These are phyloP conservation scores for Physaria fendleri DNA, from an alignment of 345 rosid species.

Conservation along the genomic window DNA sequence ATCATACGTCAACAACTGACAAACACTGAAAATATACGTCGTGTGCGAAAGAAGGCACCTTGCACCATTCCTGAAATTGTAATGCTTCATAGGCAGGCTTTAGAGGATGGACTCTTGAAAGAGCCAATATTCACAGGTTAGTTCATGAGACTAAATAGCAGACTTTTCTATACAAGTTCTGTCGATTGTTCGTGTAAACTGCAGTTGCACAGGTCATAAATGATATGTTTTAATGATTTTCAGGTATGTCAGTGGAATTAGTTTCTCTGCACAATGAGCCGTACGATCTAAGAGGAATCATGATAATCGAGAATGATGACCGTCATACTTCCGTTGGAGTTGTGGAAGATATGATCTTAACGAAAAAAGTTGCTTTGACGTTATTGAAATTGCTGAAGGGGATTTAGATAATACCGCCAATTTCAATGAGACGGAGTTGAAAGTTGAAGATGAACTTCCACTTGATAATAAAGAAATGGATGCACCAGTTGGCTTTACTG, in stretches of 20 bases:
- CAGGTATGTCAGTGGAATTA: constrained; percentile 74
- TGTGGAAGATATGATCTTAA: constrained; percentile 31
- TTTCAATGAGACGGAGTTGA: constrained; percentile 32
- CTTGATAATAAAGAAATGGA: constrained; percentile 38
- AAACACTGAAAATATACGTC: constrained; percentile 85
- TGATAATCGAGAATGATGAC: constrained; percentile 40
- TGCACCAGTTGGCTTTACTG: constrained; percentile 23
- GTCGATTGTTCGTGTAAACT: constrained; percentile 15
- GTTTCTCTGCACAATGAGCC: constrained; percentile 45
- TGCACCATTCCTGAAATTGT: constrained; percentile 82
- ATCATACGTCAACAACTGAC: constrained; percentile 81
- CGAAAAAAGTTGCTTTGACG: constrained; percentile 20
- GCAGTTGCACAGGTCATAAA: neutral
- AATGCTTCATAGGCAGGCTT: constrained; percentile 71
- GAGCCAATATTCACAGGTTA: constrained; percentile 72
- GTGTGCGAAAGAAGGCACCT: constrained; percentile 96
- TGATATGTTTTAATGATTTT: constrained; percentile 21
- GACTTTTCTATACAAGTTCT: neutral
- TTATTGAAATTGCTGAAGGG: constrained; percentile 31
- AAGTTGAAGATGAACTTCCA: constrained; percentile 28
- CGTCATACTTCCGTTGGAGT: constrained; percentile 35
- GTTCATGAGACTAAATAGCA: constrained; percentile 26
- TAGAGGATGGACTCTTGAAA: constrained; percentile 65
- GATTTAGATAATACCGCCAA: constrained; percentile 16
- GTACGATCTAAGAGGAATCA: constrained; percentile 57